Percentiles rank a stretch among this genome's conserved stretches.
phyloP scores from a whole-genome alignment of 352 stramenopile species.

The Pythium angustatum region DNA sequence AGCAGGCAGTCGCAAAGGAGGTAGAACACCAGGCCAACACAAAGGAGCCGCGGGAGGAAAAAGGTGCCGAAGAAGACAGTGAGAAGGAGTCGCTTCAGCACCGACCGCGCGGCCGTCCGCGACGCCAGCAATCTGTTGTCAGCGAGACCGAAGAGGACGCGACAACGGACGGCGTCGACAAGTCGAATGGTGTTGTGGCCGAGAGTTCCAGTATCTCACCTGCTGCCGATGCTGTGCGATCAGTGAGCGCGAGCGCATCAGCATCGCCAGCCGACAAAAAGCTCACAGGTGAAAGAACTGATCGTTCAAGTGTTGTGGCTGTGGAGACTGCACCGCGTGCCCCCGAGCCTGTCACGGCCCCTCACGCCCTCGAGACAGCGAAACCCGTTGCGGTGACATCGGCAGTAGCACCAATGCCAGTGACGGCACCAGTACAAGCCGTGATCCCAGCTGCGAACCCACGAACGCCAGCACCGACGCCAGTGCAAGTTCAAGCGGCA shows the following conservation, averaged over 20 bases:
- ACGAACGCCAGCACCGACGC: background rate
- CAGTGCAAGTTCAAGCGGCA: background rate
- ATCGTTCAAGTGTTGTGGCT: background rate
- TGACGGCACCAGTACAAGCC: no score
- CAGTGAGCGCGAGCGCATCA: background rate
- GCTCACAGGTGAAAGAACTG: no score
- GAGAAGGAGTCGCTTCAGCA: slow-evolving; percentile 2
- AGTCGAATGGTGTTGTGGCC: background rate
- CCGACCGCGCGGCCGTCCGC: background rate
- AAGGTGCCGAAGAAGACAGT: slow-evolving; percentile 11
- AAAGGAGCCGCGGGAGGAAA: background rate
- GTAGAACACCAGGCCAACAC: background rate
- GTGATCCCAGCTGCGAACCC: no score
- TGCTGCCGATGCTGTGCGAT: background rate
- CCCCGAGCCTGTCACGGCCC: background rate
- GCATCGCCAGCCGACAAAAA: background rate
- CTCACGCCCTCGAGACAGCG: no score
- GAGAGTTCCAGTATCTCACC: background rate
- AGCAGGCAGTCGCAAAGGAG: slow-evolving; percentile 9
- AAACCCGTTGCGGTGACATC: background rate
- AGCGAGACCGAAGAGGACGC: slow-evolving; percentile 9
- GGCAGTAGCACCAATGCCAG: background rate
- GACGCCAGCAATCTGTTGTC: slow-evolving; percentile 6
- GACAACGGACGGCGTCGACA: background rate
- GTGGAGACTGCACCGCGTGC: background rate